These are phyloP conservation scores for Huntiella decipiens DNA, from an alignment of 2,329 filamentous ascomycete species.

Conservation along the genomic window DNA sequence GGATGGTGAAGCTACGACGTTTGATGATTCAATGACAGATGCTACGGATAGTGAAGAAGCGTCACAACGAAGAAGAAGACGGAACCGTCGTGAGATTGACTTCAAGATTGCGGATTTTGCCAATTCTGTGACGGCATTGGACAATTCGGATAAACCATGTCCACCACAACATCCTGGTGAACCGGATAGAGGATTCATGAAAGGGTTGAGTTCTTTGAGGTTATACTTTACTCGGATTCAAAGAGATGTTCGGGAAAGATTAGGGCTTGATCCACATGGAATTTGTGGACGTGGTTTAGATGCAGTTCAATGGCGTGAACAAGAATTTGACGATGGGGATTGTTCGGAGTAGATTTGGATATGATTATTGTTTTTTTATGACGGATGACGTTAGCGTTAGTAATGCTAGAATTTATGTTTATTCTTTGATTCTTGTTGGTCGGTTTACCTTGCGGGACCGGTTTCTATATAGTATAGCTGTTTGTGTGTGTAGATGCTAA, in stretches of 20 bases:
- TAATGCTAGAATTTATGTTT: no score
- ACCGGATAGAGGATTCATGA: constrained; percentile 75
- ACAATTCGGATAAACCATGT: constrained; percentile 46
- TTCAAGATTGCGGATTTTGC: constrained; percentile 98
- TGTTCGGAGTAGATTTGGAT: constrained; percentile 7
- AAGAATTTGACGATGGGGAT: constrained; percentile 10
- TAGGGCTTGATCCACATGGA: constrained; percentile 26
- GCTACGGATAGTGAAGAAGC: constrained; percentile 38
- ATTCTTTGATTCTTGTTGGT: no score
- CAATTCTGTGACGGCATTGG: constrained; percentile 84
- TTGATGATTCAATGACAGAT: constrained; percentile 40
- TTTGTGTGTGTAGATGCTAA: no score
- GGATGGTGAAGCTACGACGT: constrained; percentile 28
- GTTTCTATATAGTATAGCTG: no score
- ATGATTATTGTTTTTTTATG: neutral
- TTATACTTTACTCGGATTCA: constrained; percentile 79
- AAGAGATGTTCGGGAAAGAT: constrained; percentile 45
- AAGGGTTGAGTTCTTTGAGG: constrained; percentile 59
- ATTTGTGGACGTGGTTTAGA: neutral
- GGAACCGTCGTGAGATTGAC: constrained; percentile 48
- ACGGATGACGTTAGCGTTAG: neutral
- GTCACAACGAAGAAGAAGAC: constrained; percentile 24
- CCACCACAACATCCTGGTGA: constrained; percentile 65
- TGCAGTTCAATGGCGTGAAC: no score
- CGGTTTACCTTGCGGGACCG: no score